These are phyloP conservation scores for Blastobotrys chiropterorum DNA, from an alignment of 805 yeast genomes.

Conservation along the genomic window DNA sequence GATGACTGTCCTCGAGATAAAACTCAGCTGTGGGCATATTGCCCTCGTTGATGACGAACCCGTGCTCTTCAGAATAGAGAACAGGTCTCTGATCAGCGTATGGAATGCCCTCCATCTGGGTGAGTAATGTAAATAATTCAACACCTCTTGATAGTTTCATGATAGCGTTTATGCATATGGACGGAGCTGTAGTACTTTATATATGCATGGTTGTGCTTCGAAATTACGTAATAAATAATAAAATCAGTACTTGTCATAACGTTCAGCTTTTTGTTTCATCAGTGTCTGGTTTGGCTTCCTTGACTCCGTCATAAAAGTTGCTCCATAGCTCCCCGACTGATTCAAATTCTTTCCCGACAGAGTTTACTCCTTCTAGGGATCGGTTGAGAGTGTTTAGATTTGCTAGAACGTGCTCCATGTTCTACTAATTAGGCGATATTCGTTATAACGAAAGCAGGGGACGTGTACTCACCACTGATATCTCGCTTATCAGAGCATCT, in stretches of 20 bases:
- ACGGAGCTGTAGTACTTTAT: too few species aligned
- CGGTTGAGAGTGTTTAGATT: constrained; percentile 61
- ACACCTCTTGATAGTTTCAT: too few species aligned
- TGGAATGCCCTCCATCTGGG: neutral
- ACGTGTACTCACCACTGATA: constrained; percentile 32
- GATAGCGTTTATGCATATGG: too few species aligned
- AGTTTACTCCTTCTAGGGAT: constrained; percentile 58
- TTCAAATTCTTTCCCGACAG: constrained; percentile 73
- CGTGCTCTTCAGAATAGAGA: too few species aligned
- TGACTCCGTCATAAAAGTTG: constrained; percentile 45
- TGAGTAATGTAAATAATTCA: neutral
- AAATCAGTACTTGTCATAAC: too few species aligned
- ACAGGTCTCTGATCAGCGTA: too few species aligned
- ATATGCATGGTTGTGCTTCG: too few species aligned
- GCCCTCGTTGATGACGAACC: too few species aligned
- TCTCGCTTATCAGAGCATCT: constrained; percentile 52
- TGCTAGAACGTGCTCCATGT: constrained; percentile 57
- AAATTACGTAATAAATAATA: too few species aligned
- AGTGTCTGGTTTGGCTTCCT: neutral
- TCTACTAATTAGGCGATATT: constrained; percentile 14
- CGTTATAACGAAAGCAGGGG: constrained; percentile 22
- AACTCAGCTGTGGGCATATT: too few species aligned
- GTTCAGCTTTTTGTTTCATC: neutral
- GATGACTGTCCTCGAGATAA: too few species aligned
- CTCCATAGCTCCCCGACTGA: constrained; percentile 67